A percentile compares a stretch with the other conserved stretches of the same genome.
Conservation (phyloP, 1,284 basidiomycete genomes). For the Puccinia triticina region DNA sequence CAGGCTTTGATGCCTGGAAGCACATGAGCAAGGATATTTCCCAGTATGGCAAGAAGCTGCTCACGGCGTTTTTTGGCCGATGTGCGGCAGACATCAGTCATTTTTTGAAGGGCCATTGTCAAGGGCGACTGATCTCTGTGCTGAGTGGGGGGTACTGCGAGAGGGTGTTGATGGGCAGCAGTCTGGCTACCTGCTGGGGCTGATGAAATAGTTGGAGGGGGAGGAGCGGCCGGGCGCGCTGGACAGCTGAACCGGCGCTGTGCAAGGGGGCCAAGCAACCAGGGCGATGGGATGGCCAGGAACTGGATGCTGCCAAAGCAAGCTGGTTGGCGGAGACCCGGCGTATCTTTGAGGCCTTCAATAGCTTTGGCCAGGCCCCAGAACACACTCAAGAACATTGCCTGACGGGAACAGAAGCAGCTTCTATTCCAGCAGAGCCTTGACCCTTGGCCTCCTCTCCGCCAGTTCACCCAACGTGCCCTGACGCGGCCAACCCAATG, state of each 20-base stretch:
- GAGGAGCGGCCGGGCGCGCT: background rate
- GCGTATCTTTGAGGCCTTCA: slow-evolving; percentile 1
- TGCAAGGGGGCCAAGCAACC: background rate
- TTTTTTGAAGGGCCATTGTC: slow-evolving; percentile 55
- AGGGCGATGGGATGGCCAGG: background rate
- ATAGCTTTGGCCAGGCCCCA: slow-evolving; percentile 1
- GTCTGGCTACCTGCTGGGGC: slow-evolving; percentile 40
- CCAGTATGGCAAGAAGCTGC: slow-evolving; percentile 59
- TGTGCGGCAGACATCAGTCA: slow-evolving; percentile 57
- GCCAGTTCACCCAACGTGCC: background rate
- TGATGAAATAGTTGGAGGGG: background rate
- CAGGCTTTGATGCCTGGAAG: slow-evolving; percentile 57
- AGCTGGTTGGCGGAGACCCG: slow-evolving; percentile 13
- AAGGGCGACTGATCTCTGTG: slow-evolving; percentile 57
- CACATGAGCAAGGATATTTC: slow-evolving; percentile 60
- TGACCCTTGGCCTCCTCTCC: background rate
- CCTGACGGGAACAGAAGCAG: slow-evolving; percentile 3
- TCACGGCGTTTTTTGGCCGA: slow-evolving; percentile 57
- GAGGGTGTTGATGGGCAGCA: slow-evolving; percentile 57
- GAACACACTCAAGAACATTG: background rate
- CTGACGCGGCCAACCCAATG: background rate
- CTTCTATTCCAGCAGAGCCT: background rate
- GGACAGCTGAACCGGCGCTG: background rate
- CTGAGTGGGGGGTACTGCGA: slow-evolving; percentile 60
- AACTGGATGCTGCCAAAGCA: background rate